Conservation (phyloP, 768 basidiomycete genomes). For the Mycena pura region DNA sequence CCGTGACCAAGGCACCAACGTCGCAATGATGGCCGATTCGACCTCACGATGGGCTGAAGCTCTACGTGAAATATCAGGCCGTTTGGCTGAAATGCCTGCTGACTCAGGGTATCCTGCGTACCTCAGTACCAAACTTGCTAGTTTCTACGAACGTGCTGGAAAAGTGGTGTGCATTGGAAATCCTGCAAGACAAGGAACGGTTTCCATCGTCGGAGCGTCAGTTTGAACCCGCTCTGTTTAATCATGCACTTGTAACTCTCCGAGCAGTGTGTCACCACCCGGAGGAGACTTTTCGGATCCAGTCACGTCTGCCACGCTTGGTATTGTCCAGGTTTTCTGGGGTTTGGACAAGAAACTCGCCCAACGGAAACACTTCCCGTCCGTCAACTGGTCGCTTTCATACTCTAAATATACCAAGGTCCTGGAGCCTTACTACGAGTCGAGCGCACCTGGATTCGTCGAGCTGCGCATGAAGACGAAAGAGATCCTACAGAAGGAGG, state of each 20-base stretch:
- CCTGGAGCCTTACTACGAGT: slow-evolving; percentile 91
- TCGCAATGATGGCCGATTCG: slow-evolving; percentile 99
- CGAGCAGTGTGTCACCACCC: slow-evolving; percentile 88
- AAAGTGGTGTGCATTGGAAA: slow-evolving; percentile 93
- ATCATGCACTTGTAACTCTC: slow-evolving; percentile 18
- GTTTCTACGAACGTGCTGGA: slow-evolving; percentile 98
- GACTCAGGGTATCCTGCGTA: slow-evolving; percentile 99
- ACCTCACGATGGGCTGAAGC: slow-evolving; percentile 99
- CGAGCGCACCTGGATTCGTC: slow-evolving; percentile 91
- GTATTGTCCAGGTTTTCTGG: slow-evolving; percentile 99
- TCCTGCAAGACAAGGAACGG: slow-evolving; percentile 87
- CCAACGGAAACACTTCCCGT: slow-evolving; percentile 98
- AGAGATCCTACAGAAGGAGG: slow-evolving; percentile 98
- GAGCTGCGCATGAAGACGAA: slow-evolving; percentile 91
- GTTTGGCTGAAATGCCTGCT: slow-evolving; percentile 99
- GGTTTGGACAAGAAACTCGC: slow-evolving; percentile 99
- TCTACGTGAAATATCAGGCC: slow-evolving; percentile 98
- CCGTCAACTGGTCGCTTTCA: slow-evolving; percentile 99
- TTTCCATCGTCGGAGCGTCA: slow-evolving; percentile 98
- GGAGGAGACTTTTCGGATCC: slow-evolving; percentile 99
- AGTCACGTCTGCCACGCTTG: slow-evolving; percentile 94
- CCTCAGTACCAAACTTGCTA: slow-evolving; percentile 91
- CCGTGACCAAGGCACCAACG: slow-evolving; percentile 97
- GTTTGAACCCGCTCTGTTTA: slow-evolving; percentile 42
- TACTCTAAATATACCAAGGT: slow-evolving; percentile 99